Base-by-base conservation (phyloP, 805 yeast genomes). In the Saccharomycopsis sp. region DNA sequence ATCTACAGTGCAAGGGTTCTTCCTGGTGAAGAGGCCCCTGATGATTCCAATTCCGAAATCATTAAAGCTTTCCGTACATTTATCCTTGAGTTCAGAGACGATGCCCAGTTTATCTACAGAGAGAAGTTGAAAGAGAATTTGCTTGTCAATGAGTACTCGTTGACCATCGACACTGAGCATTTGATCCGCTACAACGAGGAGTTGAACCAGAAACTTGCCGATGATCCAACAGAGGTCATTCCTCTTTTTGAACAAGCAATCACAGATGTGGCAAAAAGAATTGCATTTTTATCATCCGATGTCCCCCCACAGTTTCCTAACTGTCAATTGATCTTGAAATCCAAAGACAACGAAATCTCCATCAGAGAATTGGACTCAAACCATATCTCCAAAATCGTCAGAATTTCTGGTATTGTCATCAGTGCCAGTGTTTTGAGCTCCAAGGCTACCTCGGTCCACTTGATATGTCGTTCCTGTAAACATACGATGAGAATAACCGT, bases 381-480 rank as follows among this genome's bases (percentile, higher is more conserved):
- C 53, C 89, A 89, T 69, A 91, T 94, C 62, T 84, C 97, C 24
- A 89, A 90, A 70, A 86, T 94, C 57, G 93, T 94, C 41, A 79
- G 97, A 58, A 82, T 94, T 51, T 88, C 96, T 20, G 99, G 99
- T 34, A 94, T 94, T 66, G 81, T 94, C 65, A 93, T 94, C 59
- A 86, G 96, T 55, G 88, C 97, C 1, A 88, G 97, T 2, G 92
- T 96, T 29, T 78, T 94, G 58, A 78, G 87, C 38, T 91, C 97
- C 1, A 84, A 94, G 66, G 96, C 98, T 24, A 87, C 96, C 0
- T 78, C 77, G 57, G 83, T 92, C 34, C 91, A 88, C 64, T 75
- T 94, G 58, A 84, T 92, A 79, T 94, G 99, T 73, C 82, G 96
- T 62, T 79, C 81, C 56, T 94, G 99, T 73, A 82, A 90, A 64